Base-by-base conservation (phyloP, 2,329 filamentous ascomycete species). In the Tolypocladium sp. region DNA sequence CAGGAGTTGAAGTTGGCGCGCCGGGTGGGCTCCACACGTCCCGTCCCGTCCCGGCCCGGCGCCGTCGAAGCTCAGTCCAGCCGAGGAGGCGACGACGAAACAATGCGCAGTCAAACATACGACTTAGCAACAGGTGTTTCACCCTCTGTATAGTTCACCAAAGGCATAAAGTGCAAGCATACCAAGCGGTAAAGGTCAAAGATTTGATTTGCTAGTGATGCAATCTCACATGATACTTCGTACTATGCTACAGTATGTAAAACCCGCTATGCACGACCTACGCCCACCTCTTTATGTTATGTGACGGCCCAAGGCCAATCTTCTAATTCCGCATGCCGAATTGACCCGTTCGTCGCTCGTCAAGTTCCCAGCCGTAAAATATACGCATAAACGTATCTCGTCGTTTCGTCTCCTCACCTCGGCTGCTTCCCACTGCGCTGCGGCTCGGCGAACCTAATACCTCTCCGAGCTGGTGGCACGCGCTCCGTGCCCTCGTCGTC, bases 401-500 rank as follows among this genome's bases (percentile, higher is more conserved):
- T 17, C 27, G 37, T 33, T 17, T 46, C 40, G 27, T 37, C n/a
- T 35, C 44, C 30, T 40, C 30, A 38, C 15, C 38, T 30, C 42
- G 38, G 40, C 41, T 49, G 30, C 55, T 56, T 56, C 25, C 10
- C 55, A 12, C 55, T 46, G 30, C 55, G 52, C 53, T 63, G 61
- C 17, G 67, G 66, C 51, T 87, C 84, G 4, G 83, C 85, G 67
- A 88, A 88, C 30, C 84, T 76, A 62, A 88, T 87, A 4, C 83
- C 83, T 44, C 80, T 79, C 61, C 79, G 76, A 27, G 75, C 67
- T 1, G 79, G 77, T 2, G 80, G 79, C 59, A 83, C 79, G 66
- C 82, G 70, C 55, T 79, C 77, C 33, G 76, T 80, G 62, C 84
- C 81, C 60, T 85, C 83, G 30, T 86, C 85, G 30, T 75, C 73